phyloP scores from a whole-genome alignment of 2,329 filamentous ascomycete species.

The Leptographium procerum region DNA sequence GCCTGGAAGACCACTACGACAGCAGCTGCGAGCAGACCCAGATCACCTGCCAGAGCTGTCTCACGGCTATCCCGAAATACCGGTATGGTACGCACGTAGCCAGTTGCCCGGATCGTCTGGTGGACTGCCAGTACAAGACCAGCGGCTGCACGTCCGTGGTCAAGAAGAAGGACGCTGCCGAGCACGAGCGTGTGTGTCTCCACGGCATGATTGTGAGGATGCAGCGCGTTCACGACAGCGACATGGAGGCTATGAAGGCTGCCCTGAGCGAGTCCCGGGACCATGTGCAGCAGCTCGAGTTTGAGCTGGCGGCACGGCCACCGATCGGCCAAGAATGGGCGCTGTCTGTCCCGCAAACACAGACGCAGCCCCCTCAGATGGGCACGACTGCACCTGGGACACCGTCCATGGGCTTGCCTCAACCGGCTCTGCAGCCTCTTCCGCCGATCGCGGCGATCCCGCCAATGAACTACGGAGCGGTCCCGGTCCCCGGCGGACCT shows the following conservation, averaged over 20 bases:
- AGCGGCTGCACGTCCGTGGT: conserved; percentile 34
- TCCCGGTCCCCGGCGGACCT: neutral
- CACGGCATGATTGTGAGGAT: conserved; percentile 28
- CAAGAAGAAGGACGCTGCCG: conserved; percentile 27
- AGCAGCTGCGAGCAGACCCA: conserved; percentile 33
- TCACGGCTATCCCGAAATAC: conserved; percentile 29
- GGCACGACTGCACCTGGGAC: neutral
- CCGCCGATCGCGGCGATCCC: neutral
- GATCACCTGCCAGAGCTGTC: conserved; percentile 38
- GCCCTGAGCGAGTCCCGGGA: conserved; percentile 8
- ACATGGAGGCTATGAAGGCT: conserved; percentile 10
- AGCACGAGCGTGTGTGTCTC: conserved; percentile 36
- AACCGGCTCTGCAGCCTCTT: neutral
- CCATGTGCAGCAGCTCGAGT: conserved; percentile 11
- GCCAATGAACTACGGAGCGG: neutral
- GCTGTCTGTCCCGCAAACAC: neutral
- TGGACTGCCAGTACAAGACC: conserved; percentile 34
- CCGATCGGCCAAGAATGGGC: neutral
- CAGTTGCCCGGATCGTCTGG: conserved; percentile 30
- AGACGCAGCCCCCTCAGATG: neutral
- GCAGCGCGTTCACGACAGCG: conserved; percentile 6
- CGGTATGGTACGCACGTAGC: conserved; percentile 36
- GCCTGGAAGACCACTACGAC: conserved; percentile 33
- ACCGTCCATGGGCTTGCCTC: neutral
- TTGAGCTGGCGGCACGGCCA: neutral